These are phyloP conservation scores for Pachysandra terminalis DNA, from an alignment of 164 flowering plant genomes.

Conservation along the genomic window DNA sequence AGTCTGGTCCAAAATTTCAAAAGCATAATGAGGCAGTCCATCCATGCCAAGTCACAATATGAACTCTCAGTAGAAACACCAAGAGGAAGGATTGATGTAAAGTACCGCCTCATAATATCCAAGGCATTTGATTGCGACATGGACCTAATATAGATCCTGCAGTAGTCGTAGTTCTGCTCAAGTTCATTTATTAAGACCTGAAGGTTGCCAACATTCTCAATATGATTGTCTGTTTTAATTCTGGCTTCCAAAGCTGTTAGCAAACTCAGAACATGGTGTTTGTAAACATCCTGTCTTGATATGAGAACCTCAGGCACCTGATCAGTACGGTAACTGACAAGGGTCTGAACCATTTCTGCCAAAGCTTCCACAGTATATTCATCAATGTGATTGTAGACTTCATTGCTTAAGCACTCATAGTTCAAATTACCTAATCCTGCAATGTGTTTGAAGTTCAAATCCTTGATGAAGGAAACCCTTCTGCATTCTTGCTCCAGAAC, in stretches of 20 bases:
- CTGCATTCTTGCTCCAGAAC: constrained; percentile 70
- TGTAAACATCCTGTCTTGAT: constrained; percentile 68
- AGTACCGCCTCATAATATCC: constrained; percentile 53
- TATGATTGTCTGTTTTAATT: constrained; percentile 22
- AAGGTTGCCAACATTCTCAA: constrained; percentile 41
- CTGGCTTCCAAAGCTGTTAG: constrained; percentile 41
- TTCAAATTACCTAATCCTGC: constrained; percentile 65
- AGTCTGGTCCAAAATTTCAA: constrained; percentile 65
- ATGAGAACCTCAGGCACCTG: constrained; percentile 45
- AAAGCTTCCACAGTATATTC: constrained; percentile 69
- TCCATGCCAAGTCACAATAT: constrained; percentile 49
- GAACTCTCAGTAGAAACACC: constrained; percentile 24
- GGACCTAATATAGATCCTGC: constrained; percentile 40
- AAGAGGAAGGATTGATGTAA: constrained; percentile 36
- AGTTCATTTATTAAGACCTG: constrained; percentile 48
- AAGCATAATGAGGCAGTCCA: constrained; percentile 62
- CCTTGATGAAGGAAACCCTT: constrained; percentile 56
- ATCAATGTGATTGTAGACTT: constrained; percentile 50
- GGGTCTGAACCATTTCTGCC: constrained; percentile 69
- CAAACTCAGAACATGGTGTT: constrained; percentile 43
- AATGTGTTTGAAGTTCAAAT: constrained; percentile 81
- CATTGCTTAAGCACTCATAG: constrained; percentile 46
- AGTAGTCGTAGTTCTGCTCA: constrained; percentile 61
- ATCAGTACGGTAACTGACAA: constrained; percentile 36
- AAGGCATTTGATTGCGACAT: constrained; percentile 42